A percentile compares a stretch with the other conserved stretches of the same genome.
These are phyloP conservation scores for Immersiella caudata DNA, from an alignment of 495 filamentous ascomycete genomes.

Conservation along the genomic window DNA sequence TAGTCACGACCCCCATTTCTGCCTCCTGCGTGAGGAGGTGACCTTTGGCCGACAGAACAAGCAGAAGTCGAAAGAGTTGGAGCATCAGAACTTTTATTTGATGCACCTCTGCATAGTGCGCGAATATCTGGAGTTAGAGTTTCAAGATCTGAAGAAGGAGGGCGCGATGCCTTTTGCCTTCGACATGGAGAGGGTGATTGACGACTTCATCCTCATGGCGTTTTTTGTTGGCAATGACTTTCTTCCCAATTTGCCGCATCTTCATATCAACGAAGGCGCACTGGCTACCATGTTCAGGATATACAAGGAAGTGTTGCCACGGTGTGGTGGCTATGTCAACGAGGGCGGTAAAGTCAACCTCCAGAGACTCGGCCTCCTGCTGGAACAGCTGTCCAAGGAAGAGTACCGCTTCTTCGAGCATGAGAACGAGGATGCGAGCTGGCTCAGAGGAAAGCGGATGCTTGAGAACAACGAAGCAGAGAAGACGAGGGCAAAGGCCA, in stretches of 20 bases:
- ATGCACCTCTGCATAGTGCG: slow-evolving; percentile 97
- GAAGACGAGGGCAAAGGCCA: slow-evolving; percentile 51
- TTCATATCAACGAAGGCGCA: slow-evolving; percentile 99
- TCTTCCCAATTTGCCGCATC: slow-evolving; percentile 89
- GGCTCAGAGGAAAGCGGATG: slow-evolving; percentile 84
- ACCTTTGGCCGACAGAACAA: slow-evolving; percentile 88
- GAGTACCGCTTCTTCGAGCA: slow-evolving; percentile 91
- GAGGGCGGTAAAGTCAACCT: slow-evolving; percentile 90
- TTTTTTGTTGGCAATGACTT: slow-evolving; percentile 99
- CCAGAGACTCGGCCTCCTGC: slow-evolving; percentile 71
- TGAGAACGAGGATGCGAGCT: slow-evolving; percentile 83
- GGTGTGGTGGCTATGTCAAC: slow-evolving; percentile 94
- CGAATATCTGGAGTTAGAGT: slow-evolving; percentile 95
- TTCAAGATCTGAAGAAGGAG: slow-evolving; percentile 86
- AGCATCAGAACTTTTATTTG: slow-evolving; percentile 98
- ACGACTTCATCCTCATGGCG: slow-evolving; percentile 99
- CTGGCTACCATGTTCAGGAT: slow-evolving; percentile 95
- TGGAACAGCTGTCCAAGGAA: slow-evolving; percentile 77
- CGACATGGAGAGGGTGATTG: slow-evolving; percentile 95
- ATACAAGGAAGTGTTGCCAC: slow-evolving; percentile 88
- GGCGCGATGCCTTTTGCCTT: slow-evolving; percentile 76
- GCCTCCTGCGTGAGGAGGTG: slow-evolving; percentile 93
- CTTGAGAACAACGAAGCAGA: slow-evolving; percentile 57
- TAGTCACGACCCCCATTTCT: slow-evolving; percentile 98
- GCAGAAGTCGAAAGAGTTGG: slow-evolving; percentile 89